Evolutionary conservation across 345 rosid species (phyloP).

Genomic region (Eucalyptus rudis): DNA sequence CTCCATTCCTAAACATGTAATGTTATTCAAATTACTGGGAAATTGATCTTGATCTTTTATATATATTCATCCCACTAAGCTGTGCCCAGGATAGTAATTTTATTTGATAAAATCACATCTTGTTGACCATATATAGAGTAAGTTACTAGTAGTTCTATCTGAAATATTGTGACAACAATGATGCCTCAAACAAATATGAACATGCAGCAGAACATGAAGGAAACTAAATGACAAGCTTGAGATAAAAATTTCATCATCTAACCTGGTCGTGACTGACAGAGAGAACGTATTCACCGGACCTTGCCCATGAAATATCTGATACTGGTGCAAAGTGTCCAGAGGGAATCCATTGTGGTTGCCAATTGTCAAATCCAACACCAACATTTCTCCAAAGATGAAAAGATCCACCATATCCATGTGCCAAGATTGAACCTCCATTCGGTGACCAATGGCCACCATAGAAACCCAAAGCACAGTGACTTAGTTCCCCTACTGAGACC

Average conservation of each 20-base stretch:
- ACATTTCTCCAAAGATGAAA: constrained; percentile 85
- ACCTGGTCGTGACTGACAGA: constrained; percentile 98
- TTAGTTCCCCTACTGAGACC: constrained; percentile 90
- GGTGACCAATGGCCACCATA: constrained; percentile 97
- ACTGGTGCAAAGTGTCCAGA: constrained; percentile 87
- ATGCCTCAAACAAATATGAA: neutral
- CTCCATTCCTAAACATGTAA: neutral
- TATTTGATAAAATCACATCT: neutral
- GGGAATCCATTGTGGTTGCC: constrained; percentile 86
- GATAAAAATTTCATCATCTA: neutral
- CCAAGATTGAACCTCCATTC: constrained; percentile 53
- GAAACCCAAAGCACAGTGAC: constrained; percentile 95
- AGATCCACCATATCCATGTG: constrained; percentile 93
- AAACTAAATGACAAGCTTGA: neutral
- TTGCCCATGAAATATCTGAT: constrained; percentile 76
- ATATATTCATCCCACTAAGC: neutral
- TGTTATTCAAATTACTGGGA: neutral
- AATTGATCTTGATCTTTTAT: neutral
- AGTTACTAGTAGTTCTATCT: neutral
- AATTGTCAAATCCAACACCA: constrained; percentile 46
- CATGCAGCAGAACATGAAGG: neutral
- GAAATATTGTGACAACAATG: neutral
- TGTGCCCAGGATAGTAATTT: neutral
- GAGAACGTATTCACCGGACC: constrained; percentile 57
- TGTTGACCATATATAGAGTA: neutral